phyloP scores from a whole-genome alignment of 176 grass and related monocot species.

The Zoysia japonica region DNA sequence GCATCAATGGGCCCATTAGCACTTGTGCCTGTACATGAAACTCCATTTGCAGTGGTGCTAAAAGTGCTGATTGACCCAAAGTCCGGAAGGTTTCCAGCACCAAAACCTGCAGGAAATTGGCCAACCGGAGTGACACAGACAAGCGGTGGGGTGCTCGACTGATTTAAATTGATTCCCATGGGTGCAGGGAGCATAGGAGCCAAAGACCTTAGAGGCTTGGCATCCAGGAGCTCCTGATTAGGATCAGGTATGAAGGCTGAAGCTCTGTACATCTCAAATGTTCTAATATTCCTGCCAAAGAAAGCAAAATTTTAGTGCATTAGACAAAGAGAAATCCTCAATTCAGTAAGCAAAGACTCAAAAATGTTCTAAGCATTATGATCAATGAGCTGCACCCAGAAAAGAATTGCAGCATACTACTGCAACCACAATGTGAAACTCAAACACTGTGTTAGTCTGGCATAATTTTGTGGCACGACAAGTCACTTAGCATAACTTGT shows the following conservation, averaged over 20 bases:
- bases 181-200: constrained; percentile 91
- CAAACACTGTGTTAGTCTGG: neutral
- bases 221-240: constrained; percentile 77
- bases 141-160: constrained; percentile 71
- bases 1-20: neutral
- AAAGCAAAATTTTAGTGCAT: constrained; percentile 31
- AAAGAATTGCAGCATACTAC: neutral
- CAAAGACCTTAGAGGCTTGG: constrained; percentile 79
- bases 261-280: constrained; percentile 51
- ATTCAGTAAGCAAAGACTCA: neutral
- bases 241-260: constrained; percentile 47
- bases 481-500: too few species aligned
- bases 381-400: constrained; percentile 9
- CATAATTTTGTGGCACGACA: neutral
- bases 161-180: constrained; percentile 71
- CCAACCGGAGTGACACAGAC: constrained; percentile 72
- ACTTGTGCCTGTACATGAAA: neutral
- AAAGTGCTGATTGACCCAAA: constrained; percentile 37
- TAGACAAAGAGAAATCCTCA: constrained; percentile 11
- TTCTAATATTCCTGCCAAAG: constrained; percentile 30
- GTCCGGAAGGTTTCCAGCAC: constrained; percentile 39
- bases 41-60: neutral
- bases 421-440: constrained; percentile 16
- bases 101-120: constrained; percentile 49
- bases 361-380: neutral